Percentiles rank a stretch among this genome's conserved stretches.
These are phyloP conservation scores for Strobilomyces dryophilus DNA, from an alignment of 768 basidiomycete genomes.

Conservation along the genomic window DNA sequence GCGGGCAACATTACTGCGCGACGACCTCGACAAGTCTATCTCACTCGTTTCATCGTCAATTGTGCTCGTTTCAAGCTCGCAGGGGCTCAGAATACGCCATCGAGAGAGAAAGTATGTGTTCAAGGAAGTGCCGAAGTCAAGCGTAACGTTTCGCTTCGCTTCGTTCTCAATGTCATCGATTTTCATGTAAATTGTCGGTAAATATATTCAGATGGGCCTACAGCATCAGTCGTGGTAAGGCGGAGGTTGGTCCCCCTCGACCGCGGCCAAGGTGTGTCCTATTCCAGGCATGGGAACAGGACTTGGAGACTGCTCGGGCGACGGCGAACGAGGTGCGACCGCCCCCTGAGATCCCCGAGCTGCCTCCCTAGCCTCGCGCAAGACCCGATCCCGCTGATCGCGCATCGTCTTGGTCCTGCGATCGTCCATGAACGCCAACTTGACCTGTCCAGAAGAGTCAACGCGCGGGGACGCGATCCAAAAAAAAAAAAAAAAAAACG, in stretches of 20 bases:
- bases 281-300: conserved; percentile 22
- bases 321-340: neutral
- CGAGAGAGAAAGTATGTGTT: too few relatives aligned
- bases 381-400: conserved; percentile 58
- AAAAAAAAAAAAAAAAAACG: too few relatives aligned
- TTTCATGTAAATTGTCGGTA: too few relatives aligned
- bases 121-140: too few relatives aligned
- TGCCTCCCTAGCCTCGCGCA: conserved; percentile 38
- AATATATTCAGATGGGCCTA: too few relatives aligned
- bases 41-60: too few relatives aligned
- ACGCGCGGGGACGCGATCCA: neutral
- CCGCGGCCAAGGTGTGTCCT: conserved; percentile 16
- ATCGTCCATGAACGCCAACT: conserved; percentile 76
- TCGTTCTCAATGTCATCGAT: too few relatives aligned
- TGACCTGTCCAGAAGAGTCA: conserved; percentile 46
- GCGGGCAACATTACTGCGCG: too few relatives aligned
- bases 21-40: too few relatives aligned
- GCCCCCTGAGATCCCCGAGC: conserved; percentile 2
- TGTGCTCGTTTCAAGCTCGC: too few relatives aligned
- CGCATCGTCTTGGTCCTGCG: conserved; percentile 50
- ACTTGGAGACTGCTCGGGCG: neutral
- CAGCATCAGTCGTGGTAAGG: conserved; percentile 13
- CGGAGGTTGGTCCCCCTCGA: conserved; percentile 17
- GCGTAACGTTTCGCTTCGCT: too few relatives aligned
- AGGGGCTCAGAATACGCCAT: too few relatives aligned